A percentile compares a stretch with the other conserved stretches of the same genome.
Conservation (phyloP, 2,329 filamentous ascomycete species). For the Hypocreales sp. region DNA sequence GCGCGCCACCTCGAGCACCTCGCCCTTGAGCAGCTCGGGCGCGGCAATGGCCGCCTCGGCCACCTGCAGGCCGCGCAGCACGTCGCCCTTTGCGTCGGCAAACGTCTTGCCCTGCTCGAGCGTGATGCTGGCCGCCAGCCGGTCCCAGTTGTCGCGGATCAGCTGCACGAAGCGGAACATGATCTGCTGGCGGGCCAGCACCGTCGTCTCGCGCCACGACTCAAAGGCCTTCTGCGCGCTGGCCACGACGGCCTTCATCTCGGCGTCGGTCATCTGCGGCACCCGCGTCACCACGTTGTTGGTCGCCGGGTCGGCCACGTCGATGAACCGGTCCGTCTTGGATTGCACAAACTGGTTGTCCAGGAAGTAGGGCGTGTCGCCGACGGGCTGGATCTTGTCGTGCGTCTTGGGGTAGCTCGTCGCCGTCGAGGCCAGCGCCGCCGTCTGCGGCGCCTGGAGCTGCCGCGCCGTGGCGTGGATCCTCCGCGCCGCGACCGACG, state of each 20-base stretch:
- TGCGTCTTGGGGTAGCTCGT: slow-evolving; percentile 55
- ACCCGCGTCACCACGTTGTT: slow-evolving; percentile 76
- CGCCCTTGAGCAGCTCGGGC: slow-evolving; percentile 67
- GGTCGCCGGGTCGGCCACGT: slow-evolving; percentile 68
- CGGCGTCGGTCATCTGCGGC: slow-evolving; percentile 64
- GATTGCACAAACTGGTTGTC: slow-evolving; percentile 66
- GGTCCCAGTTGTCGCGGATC: slow-evolving; percentile 74
- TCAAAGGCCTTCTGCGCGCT: slow-evolving; percentile 65
- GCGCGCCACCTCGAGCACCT: slow-evolving; percentile 72
- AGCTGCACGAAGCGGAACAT: slow-evolving; percentile 76
- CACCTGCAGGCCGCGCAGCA: slow-evolving; percentile 68
- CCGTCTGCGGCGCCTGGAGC: slow-evolving; percentile 34
- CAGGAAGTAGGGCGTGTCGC: slow-evolving; percentile 67
- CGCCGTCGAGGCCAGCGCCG: slow-evolving; percentile 36
- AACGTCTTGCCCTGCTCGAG: slow-evolving; percentile 84
- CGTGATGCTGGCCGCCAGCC: slow-evolving; percentile 70
- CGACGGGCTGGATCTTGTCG: slow-evolving; percentile 49
- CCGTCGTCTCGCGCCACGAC: slow-evolving; percentile 54
- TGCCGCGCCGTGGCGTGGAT: slow-evolving; percentile 42
- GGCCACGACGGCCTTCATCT: slow-evolving; percentile 60
- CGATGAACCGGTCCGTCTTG: slow-evolving; percentile 55
- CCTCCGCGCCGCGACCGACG: slow-evolving; percentile 29
- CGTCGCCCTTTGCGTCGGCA: slow-evolving; percentile 68
- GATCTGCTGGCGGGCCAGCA: slow-evolving; percentile 64
- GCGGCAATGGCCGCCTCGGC: slow-evolving; percentile 71